phyloP scores from a whole-genome alignment of 441 rosid genomes.

The Bruguiera hainesii region DNA sequence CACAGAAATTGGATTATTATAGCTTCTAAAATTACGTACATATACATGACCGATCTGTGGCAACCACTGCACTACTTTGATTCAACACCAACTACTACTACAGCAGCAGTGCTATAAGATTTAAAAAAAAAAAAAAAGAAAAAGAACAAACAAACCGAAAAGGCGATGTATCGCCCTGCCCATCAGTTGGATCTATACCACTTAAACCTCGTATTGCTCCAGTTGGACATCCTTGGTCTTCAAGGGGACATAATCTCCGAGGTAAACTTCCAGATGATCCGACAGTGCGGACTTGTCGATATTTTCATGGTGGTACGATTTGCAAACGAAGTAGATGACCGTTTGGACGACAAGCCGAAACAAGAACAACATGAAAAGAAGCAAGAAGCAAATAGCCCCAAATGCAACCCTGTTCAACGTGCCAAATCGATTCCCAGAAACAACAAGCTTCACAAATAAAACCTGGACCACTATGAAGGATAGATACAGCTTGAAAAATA shows the following conservation, averaged over 20 bases:
- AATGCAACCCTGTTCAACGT: slow-evolving; percentile 19
- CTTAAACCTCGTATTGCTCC: slow-evolving; percentile 31
- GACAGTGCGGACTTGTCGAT: slow-evolving; percentile 53
- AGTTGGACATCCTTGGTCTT: slow-evolving; percentile 54
- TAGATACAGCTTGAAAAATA: slow-evolving; percentile 25
- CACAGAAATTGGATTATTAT: no score
- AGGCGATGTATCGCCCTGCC: no score
- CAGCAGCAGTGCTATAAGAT: no score
- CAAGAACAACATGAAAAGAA: slow-evolving; percentile 32
- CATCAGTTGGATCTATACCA: no score
- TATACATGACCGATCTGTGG: no score
- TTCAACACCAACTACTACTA: no score
- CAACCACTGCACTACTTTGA: no score
- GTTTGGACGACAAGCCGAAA: slow-evolving; percentile 49
- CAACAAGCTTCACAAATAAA: slow-evolving; percentile 28
- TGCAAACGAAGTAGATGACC: slow-evolving; percentile 58
- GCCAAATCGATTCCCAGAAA: slow-evolving; percentile 21
- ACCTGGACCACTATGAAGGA: slow-evolving; percentile 3
- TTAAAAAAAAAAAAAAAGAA: no score
- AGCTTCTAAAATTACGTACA: no score
- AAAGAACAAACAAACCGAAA: no score
- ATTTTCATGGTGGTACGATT: slow-evolving; percentile 52
- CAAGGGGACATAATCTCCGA: slow-evolving; percentile 55
- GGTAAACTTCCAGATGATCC: slow-evolving; percentile 49
- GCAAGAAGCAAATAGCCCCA: slow-evolving; percentile 34